phyloP scores from a whole-genome alignment of 805 yeast genomes.

The Barnettozyma pratensis region DNA sequence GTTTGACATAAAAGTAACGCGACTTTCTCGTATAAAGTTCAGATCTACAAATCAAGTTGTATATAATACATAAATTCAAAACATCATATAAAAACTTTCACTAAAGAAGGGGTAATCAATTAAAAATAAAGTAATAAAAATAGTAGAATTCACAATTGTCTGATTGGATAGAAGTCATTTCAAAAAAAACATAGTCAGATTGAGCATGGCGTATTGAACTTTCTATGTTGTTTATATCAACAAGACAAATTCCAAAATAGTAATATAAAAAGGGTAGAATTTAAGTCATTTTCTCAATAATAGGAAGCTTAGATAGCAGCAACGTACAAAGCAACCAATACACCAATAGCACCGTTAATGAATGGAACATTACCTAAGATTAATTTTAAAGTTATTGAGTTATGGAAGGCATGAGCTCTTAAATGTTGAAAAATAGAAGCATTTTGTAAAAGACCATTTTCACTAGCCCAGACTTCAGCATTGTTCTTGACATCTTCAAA shows the following conservation, averaged over 20 bases:
- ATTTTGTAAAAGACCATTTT: slow-evolving; percentile 19
- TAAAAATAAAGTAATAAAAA: neutral
- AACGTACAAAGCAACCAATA: slow-evolving; percentile 33
- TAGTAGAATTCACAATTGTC: neutral
- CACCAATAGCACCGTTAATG: slow-evolving; percentile 24
- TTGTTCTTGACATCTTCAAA: slow-evolving; percentile 25
- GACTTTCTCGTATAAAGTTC: no score
- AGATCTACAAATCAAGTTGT: neutral
- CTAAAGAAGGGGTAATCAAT: neutral
- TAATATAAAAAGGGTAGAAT: no score
- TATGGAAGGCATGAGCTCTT: slow-evolving; percentile 21
- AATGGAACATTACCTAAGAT: slow-evolving; percentile 32
- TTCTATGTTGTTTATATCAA: no score
- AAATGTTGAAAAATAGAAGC: slow-evolving; percentile 13
- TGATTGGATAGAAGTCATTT: neutral
- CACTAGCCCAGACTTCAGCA: slow-evolving; percentile 26
- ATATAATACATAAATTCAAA: neutral
- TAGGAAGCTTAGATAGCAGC: slow-evolving; percentile 16
- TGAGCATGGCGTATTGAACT: neutral
- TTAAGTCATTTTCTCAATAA: no score
- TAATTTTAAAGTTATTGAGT: slow-evolving; percentile 22
- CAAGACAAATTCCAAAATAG: no score
- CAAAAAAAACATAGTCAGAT: neutral
- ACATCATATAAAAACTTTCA: neutral
- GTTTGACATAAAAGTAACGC: no score